These are phyloP conservation scores for Drosera spatulata DNA, from an alignment of 179 eudicot species.

Conservation along the genomic window DNA sequence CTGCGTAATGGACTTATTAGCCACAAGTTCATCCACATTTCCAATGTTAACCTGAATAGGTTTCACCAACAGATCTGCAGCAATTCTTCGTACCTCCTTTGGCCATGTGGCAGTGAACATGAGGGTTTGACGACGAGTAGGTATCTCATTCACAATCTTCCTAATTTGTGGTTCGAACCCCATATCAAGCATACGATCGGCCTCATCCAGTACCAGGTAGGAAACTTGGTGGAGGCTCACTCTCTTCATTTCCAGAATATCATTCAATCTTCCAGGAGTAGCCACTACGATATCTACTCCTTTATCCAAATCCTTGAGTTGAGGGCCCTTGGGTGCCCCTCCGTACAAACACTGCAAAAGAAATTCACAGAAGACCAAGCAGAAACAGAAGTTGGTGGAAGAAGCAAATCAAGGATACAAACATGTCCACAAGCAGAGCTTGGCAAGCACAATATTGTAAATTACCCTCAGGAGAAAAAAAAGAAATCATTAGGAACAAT, in stretches of 20 bases:
- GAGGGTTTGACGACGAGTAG: slow-evolving; percentile 78
- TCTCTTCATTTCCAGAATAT: slow-evolving; percentile 76
- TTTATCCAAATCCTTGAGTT: slow-evolving; percentile 62
- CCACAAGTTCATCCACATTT: slow-evolving; percentile 87
- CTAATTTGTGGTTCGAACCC: slow-evolving; percentile 99
- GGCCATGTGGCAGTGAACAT: slow-evolving; percentile 99
- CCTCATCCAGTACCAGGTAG: slow-evolving; percentile 94
- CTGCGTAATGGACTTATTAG: slow-evolving; percentile 95
- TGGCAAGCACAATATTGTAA: too few species aligned
- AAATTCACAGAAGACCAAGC: background rate
- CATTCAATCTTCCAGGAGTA: slow-evolving; percentile 98
- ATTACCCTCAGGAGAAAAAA: too few species aligned
- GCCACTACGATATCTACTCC: slow-evolving; percentile 96
- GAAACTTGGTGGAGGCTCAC: slow-evolving; percentile 78
- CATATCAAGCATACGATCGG: slow-evolving; percentile 99
- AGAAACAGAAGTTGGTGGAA: background rate
- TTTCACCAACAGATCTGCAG: slow-evolving; percentile 67
- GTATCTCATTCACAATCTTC: slow-evolving; percentile 84
- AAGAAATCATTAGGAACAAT: too few species aligned
- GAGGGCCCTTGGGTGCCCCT: slow-evolving; percentile 98
- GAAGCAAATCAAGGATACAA: background rate
- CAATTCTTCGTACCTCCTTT: slow-evolving; percentile 92
- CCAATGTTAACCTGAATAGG: slow-evolving; percentile 23
- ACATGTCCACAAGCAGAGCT: too few species aligned
- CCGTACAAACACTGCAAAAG: slow-evolving; percentile 79